These are phyloP conservation scores for Helotiales sp. DNA, from an alignment of 2,329 filamentous ascomycete species.

Conservation along the genomic window DNA sequence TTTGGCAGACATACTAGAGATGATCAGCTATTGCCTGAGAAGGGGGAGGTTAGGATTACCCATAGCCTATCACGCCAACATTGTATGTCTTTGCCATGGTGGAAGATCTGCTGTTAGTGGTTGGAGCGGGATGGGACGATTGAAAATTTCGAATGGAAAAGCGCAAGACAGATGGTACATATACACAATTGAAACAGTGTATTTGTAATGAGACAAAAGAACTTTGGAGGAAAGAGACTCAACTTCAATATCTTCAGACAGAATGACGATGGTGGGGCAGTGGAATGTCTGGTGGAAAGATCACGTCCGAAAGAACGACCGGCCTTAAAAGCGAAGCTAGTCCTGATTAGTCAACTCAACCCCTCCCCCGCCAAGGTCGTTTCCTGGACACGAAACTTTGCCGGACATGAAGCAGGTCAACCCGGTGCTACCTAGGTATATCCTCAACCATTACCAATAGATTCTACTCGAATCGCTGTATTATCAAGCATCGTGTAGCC, in stretches of 20 bases:
- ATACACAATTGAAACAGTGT: background rate
- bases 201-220: background rate
- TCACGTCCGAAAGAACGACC: background rate
- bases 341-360: background rate
- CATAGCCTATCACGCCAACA: constrained; percentile 60
- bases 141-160: background rate
- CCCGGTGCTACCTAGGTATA: too few relatives aligned
- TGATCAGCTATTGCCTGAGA: constrained; percentile 8
- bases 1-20: constrained; percentile 62
- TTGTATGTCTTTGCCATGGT: constrained; percentile 46
- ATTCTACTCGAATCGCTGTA: too few relatives aligned
- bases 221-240: background rate
- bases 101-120: background rate
- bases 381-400: background rate
- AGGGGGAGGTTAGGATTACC: constrained; percentile 21
- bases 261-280: constrained; percentile 11
- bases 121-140: background rate
- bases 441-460: too few relatives aligned
- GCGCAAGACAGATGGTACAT: background rate
- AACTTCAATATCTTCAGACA: background rate
- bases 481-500: too few relatives aligned
- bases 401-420: too few relatives aligned
- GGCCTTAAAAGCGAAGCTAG: background rate
- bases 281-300: constrained; percentile 6
- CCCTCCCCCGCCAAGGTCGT: background rate